A percentile compares a stretch with the other conserved stretches of the same genome.
Evolutionary conservation across 352 stramenopile genomes (phyloP).

Genomic region (Globisporangium polare): DNA sequence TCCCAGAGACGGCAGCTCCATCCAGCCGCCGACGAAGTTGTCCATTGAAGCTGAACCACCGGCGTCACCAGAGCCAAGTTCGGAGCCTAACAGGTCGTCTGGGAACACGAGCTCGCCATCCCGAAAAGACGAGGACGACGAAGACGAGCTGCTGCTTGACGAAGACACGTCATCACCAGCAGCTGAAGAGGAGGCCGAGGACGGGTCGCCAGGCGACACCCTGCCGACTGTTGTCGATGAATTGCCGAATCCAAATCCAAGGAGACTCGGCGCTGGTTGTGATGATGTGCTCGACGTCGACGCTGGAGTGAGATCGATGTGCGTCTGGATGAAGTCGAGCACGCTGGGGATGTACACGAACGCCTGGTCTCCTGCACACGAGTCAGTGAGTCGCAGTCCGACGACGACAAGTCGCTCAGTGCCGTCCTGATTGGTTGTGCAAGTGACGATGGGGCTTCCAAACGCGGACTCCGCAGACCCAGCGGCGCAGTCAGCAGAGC

Average conservation of each 20-base stretch:
- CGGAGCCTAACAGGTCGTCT: background rate
- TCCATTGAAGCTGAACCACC: background rate
- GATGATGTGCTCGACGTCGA: background rate
- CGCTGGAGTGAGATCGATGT: background rate
- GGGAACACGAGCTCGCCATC: background rate
- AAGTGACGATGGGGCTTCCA: background rate
- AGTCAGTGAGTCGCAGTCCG: background rate
- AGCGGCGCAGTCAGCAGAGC: background rate
- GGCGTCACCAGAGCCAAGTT: background rate
- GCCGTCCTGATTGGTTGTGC: background rate
- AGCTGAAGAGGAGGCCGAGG: background rate
- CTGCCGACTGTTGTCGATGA: background rate
- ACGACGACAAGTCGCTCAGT: background rate
- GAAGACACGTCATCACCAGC: background rate
- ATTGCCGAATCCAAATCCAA: background rate
- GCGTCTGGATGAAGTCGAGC: background rate
- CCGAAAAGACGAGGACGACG: background rate
- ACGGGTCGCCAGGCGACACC: background rate
- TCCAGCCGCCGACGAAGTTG: slow-evolving; percentile 1
- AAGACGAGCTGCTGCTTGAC: background rate
- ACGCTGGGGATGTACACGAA: slow-evolving; percentile 7
- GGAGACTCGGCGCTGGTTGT: background rate
- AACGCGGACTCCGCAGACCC: background rate
- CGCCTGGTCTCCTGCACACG: background rate
- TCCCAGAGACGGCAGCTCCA: slow-evolving; percentile 5